A percentile compares a stretch with the other conserved stretches of the same genome.
phyloP scores from a whole-genome alignment of 805 yeast species.

The Zygoascus flipseniorum region DNA sequence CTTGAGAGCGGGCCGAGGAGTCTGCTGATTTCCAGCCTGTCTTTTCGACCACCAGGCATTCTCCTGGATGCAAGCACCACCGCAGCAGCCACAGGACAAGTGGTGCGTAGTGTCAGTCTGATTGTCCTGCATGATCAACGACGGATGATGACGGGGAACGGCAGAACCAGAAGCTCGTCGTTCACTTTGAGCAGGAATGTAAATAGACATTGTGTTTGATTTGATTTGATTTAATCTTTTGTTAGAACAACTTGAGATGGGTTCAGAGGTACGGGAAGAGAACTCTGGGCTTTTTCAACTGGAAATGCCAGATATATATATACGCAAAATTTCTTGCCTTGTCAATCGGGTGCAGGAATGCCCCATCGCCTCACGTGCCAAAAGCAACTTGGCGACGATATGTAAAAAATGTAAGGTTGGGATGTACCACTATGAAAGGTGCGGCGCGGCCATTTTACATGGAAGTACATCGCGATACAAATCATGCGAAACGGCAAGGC shows the following conservation, averaged over 20 bases:
- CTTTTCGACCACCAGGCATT: slow-evolving; percentile 32
- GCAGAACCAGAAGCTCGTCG: slow-evolving; percentile 10
- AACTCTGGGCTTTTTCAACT: background rate
- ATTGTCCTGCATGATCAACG: slow-evolving; percentile 48
- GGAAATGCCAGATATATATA: background rate
- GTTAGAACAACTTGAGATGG: background rate
- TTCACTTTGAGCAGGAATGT: slow-evolving; percentile 36
- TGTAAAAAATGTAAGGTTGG: background rate
- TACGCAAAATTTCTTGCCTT: background rate
- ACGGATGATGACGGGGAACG: slow-evolving; percentile 48
- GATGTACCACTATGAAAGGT: background rate
- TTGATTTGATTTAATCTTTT: background rate
- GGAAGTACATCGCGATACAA: background rate
- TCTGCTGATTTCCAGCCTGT: background rate
- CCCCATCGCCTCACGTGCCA: background rate
- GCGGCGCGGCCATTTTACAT: background rate
- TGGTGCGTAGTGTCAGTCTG: slow-evolving; percentile 44
- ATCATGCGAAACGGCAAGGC: background rate
- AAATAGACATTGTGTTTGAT: slow-evolving; percentile 26
- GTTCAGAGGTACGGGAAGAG: background rate
- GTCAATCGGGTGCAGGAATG: background rate
- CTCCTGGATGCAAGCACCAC: slow-evolving; percentile 32
- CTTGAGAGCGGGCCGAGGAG: slow-evolving; percentile 9
- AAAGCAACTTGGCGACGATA: background rate
- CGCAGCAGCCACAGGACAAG: slow-evolving; percentile 34